A percentile compares a stretch with the other conserved stretches of the same genome.
Conservation (phyloP, 2,329 filamentous ascomycete species). For the Aureobasidium sp. region DNA sequence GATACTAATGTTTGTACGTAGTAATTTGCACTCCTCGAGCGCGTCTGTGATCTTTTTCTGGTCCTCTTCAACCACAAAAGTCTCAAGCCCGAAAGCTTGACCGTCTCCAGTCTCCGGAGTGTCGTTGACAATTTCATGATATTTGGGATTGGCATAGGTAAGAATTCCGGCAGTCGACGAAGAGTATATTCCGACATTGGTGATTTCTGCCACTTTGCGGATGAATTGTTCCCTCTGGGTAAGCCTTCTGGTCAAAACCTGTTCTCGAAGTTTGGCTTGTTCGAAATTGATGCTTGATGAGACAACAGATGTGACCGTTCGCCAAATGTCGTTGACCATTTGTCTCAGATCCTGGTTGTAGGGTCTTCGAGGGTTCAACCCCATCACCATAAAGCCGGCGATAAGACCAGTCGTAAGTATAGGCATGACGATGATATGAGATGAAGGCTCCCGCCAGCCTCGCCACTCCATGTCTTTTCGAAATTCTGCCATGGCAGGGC, state of each 20-base stretch:
- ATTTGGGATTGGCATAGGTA: constrained; percentile 7
- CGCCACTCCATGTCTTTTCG: background rate
- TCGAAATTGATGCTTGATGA: background rate
- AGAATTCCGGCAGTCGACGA: background rate
- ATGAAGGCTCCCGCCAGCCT: background rate
- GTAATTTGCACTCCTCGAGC: background rate
- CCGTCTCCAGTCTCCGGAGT: background rate
- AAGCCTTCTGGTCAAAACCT: background rate
- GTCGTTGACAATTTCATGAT: background rate
- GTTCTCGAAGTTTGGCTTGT: background rate
- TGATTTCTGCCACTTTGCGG: background rate
- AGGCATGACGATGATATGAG: background rate
- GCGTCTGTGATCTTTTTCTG: background rate
- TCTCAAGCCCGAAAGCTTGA: background rate
- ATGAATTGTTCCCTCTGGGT: constrained; percentile 10
- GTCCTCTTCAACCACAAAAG: background rate
- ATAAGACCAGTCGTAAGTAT: constrained; percentile 1
- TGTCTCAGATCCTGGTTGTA: constrained; percentile 10
- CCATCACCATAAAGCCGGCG: constrained; percentile 4
- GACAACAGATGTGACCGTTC: background rate
- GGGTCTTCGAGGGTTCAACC: constrained; percentile 8
- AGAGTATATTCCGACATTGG: constrained; percentile 12
- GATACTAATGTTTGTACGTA: background rate
- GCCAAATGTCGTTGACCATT: background rate
- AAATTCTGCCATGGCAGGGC: background rate